A percentile compares a stretch with the other conserved stretches of the same genome.
phyloP scores from a whole-genome alignment of 768 basidiomycete genomes.

The Inosperma sp. region DNA sequence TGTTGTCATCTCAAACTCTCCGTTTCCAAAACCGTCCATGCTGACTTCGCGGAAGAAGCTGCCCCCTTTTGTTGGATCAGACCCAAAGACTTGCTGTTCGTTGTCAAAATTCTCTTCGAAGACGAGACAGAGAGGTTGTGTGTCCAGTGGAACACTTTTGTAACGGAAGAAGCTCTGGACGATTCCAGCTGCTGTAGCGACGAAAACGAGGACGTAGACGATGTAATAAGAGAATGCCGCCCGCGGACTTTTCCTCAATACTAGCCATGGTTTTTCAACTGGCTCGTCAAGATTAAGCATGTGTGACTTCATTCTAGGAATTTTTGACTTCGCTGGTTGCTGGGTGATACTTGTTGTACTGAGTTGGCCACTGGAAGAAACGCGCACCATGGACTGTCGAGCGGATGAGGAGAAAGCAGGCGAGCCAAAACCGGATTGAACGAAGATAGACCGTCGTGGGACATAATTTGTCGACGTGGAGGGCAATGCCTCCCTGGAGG shows the following conservation, averaged over 20 bases:
- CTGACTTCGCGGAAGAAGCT: constrained; percentile 76
- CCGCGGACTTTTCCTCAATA: constrained; percentile 46
- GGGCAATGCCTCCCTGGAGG: too few relatives aligned
- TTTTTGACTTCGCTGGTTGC: constrained; percentile 11
- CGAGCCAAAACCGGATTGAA: constrained; percentile 11
- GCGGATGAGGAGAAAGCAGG: constrained; percentile 9
- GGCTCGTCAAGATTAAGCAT: constrained; percentile 29
- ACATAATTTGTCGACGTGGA: too few relatives aligned
- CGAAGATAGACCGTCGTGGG: constrained; percentile 12
- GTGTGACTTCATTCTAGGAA: constrained; percentile 40
- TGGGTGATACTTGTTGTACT: neutral
- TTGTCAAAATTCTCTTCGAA: constrained; percentile 72
- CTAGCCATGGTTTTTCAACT: constrained; percentile 57
- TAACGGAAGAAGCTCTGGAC: constrained; percentile 56
- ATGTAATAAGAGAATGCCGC: constrained; percentile 51
- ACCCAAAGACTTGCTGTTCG: constrained; percentile 46
- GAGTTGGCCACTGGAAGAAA: constrained; percentile 1
- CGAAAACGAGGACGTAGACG: constrained; percentile 49
- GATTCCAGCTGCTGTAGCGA: constrained; percentile 50
- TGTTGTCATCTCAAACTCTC: constrained; percentile 85
- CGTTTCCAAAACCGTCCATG: constrained; percentile 78
- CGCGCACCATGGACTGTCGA: constrained; percentile 11
- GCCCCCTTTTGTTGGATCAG: constrained; percentile 28
- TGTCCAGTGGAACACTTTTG: constrained; percentile 50
- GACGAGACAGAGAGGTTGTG: constrained; percentile 53